Base-by-base conservation (phyloP, 805 yeast species). In the Yamadazyma takamatsuzukensis region DNA sequence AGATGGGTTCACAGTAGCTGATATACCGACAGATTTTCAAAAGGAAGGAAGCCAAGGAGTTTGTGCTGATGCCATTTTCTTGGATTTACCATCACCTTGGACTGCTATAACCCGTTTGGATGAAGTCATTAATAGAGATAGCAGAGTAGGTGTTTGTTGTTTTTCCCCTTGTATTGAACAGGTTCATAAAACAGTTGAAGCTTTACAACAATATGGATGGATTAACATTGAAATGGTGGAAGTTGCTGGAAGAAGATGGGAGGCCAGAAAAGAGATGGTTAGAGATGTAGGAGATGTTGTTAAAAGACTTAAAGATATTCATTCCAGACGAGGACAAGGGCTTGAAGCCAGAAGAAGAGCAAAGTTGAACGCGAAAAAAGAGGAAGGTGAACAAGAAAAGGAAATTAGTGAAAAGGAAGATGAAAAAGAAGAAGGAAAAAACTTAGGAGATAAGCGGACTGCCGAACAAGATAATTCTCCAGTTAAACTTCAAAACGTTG, bases 121-220 rank as follows among this genome's bases (percentile, higher is more conserved):
- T 9, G 45, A 51, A 19, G 94, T 83, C 1, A 70, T 84, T 11
- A 61, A 83, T 6, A 55, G 62, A 6, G 61, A 61, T 13, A 64
- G 69, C 34, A 66, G 69, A 17, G 84, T 78, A 15, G 78, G 83
- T 3, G 72, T 93, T 33, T 93, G 99, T 60, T 93, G 98, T 59
- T 93, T 93, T 53, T 85, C 95, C 24, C 99, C 99, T 7, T 93
- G 99, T 59, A 84, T 93, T 29, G 99, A 93, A 60, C 99, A 93
- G 62, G 98, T 93, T 3, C 82, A 82, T 37, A 81, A 84, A 53
- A 85, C 97, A 0, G 78, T 90, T 9, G 81, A 76, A 43, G 81
- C 84, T 0, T 62, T 93, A 37, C 79, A 81, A 44, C 72, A 66
- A 21, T 55, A 79, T 26, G 96, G 95, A 1, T 93, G 97, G 96